These are phyloP conservation scores for Fallopia convolvulus DNA, from an alignment of 148 eudicot genomes.

Conservation along the genomic window DNA sequence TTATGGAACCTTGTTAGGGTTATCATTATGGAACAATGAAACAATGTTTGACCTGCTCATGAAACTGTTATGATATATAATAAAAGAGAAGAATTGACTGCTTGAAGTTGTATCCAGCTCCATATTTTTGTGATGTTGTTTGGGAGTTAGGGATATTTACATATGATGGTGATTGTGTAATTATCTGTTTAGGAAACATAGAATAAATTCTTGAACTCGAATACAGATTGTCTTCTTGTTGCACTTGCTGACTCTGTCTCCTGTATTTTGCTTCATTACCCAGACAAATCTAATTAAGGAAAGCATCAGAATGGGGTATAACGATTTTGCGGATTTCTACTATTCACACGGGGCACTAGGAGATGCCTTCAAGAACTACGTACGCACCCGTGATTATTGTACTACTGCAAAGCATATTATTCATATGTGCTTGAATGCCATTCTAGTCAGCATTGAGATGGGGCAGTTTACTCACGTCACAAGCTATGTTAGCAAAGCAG, in stretches of 20 bases:
- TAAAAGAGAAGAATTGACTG: background rate
- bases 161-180: background rate
- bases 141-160: background rate
- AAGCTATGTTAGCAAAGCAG: conserved; percentile 90
- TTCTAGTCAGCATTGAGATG: conserved; percentile 93
- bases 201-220: background rate
- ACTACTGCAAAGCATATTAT: conserved; percentile 86
- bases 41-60: background rate
- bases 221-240: background rate
- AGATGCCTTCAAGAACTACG: conserved; percentile 87
- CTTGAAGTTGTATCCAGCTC: background rate
- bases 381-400: conserved; percentile 98
- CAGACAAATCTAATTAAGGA: conserved; percentile 98
- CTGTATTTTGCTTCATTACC: conserved; percentile 12
- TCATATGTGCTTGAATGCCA: conserved; percentile 88
- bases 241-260: background rate
- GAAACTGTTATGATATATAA: background rate
- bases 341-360: conserved; percentile 81
- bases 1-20: background rate
- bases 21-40: background rate
- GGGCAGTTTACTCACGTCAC: conserved; percentile 87
- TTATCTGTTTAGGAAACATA: background rate
- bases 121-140: background rate
- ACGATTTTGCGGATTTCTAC: conserved; percentile 88
- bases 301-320: conserved; percentile 97